phyloP scores from a whole-genome alignment of 805 yeast genomes.

The Spathaspora arborariae region DNA sequence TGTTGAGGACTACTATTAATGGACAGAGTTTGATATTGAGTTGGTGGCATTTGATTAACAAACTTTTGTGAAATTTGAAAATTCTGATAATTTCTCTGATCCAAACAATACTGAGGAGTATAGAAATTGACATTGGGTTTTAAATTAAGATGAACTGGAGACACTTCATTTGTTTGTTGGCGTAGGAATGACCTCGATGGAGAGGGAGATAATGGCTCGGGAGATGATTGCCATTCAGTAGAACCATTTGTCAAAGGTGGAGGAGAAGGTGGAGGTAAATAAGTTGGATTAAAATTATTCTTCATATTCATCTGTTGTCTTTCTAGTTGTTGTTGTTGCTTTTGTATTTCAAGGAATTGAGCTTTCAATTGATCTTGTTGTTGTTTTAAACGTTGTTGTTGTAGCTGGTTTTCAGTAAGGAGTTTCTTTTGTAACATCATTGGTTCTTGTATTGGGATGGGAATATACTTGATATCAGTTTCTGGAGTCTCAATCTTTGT shows the following conservation, averaged over 20 bases:
- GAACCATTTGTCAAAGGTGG: slow-evolving; percentile 37
- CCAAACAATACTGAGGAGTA: slow-evolving; percentile 40
- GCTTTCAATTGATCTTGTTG: slow-evolving; percentile 4
- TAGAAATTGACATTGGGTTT: slow-evolving; percentile 24
- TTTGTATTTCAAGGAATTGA: slow-evolving; percentile 2
- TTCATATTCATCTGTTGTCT: neutral
- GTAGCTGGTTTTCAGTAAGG: slow-evolving; percentile 7
- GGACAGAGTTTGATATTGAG: slow-evolving; percentile 4
- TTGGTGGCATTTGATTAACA: slow-evolving; percentile 1
- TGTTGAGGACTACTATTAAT: neutral
- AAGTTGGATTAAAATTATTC: slow-evolving; percentile 6
- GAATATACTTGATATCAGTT: slow-evolving; percentile 25
- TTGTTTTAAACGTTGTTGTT: slow-evolving; percentile 9
- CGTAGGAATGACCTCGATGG: slow-evolving; percentile 13
- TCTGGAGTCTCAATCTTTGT: neutral
- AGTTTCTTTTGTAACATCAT: slow-evolving; percentile 7
- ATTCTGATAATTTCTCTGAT: slow-evolving; percentile 11
- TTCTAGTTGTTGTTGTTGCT: slow-evolving; percentile 4
- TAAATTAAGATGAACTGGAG: slow-evolving; percentile 24
- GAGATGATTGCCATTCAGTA: slow-evolving; percentile 37
- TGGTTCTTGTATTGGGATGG: slow-evolving; percentile 41
- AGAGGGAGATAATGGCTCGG: slow-evolving; percentile 35
- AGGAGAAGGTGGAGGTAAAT: slow-evolving; percentile 16
- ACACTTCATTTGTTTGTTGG: slow-evolving; percentile 10
- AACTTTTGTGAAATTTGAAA: neutral